These are phyloP conservation scores for Populus euphratica DNA, from an alignment of 345 rosid genomes.

Conservation along the genomic window DNA sequence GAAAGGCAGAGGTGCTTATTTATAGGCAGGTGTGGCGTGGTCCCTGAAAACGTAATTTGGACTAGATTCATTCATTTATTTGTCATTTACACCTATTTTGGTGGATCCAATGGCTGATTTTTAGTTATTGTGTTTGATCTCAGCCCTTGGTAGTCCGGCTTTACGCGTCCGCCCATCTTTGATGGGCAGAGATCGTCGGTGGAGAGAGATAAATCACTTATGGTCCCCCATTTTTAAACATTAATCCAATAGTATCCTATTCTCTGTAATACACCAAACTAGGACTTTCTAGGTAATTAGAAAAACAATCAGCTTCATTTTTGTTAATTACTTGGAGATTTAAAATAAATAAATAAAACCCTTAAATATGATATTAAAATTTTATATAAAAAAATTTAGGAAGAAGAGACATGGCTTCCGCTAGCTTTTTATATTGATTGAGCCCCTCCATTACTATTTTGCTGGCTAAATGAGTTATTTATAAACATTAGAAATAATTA, in stretches of 20 bases:
- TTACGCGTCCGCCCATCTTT: background rate
- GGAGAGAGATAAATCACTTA: background rate
- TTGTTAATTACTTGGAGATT: no score
- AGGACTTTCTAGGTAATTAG: no score
- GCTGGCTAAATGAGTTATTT: no score
- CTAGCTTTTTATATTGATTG: background rate
- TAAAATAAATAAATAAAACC: no score
- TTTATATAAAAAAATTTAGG: no score
- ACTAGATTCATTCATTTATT: slow-evolving; percentile 14
- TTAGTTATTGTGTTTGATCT: background rate
- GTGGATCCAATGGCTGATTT: background rate
- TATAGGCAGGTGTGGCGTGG: background rate
- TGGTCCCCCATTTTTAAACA: background rate
- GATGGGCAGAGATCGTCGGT: background rate
- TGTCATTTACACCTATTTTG: background rate
- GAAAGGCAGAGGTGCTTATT: background rate
- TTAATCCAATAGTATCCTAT: background rate
- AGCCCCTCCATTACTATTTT: background rate
- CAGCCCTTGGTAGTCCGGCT: background rate
- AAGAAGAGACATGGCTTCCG: background rate
- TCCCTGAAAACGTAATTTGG: background rate
- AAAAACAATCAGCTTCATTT: no score
- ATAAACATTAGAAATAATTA: no score
- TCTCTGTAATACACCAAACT: no score
- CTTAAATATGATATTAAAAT: no score